phyloP scores from a whole-genome alignment of 371 early-diverging fungal genomes.

The Syncephalis fuscata region DNA sequence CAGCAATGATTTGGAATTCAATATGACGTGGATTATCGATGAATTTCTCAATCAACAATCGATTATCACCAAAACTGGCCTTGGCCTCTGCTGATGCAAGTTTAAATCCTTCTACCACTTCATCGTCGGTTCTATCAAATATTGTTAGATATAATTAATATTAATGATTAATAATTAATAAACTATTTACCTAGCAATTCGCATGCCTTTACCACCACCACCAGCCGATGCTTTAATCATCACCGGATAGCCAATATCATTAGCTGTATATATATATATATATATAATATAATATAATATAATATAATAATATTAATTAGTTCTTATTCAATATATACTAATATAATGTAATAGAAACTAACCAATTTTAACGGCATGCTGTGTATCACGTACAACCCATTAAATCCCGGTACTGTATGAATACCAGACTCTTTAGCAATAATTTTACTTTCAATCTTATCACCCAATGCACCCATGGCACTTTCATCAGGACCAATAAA shows the following conservation, averaged over 20 bases:
- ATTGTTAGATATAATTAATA: neutral
- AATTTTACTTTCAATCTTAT: conserved; percentile 80
- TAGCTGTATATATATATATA: conserved; percentile 14
- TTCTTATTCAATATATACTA: neutral
- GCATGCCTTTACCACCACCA: conserved; percentile 90
- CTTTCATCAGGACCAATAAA: conserved; percentile 65
- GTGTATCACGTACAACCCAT: conserved; percentile 62
- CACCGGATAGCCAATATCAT: conserved; percentile 58
- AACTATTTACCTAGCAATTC: conserved; percentile 29
- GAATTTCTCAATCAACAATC: conserved; percentile 84
- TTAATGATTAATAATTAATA: neutral
- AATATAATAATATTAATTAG: neutral
- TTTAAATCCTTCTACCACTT: conserved; percentile 59
- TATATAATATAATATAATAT: neutral
- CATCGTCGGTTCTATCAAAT: conserved; percentile 26
- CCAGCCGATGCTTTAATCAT: conserved; percentile 81
- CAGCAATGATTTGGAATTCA: conserved; percentile 61
- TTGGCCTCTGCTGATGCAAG: conserved; percentile 73
- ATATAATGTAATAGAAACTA: too few species aligned
- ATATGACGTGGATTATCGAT: conserved; percentile 82
- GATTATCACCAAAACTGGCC: conserved; percentile 78
- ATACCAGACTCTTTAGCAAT: conserved; percentile 74
- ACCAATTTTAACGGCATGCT: conserved; percentile 52
- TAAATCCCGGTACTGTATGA: conserved; percentile 78
- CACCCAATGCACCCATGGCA: conserved; percentile 85